Conservation (phyloP, 768 basidiomycete genomes). For the Botryobasidium botryosum region DNA sequence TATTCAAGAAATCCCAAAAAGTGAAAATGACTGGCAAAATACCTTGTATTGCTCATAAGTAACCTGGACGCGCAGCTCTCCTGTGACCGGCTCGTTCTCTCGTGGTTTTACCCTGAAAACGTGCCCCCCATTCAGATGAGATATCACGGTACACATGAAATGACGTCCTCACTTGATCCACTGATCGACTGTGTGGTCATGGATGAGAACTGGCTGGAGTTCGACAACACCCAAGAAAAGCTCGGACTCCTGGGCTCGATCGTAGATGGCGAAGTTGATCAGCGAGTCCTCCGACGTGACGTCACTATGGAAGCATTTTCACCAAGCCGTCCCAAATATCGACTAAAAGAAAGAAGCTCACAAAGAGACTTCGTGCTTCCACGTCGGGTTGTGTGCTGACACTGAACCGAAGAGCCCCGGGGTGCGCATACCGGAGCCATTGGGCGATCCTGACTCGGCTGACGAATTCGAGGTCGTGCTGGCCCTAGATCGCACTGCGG, state of each 20-base stretch:
- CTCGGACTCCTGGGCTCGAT: constrained; percentile 61
- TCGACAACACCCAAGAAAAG: constrained; percentile 83
- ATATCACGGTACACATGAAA: too few species aligned
- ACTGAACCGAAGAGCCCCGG: constrained; percentile 15
- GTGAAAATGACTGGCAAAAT: constrained; percentile 13
- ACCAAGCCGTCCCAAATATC: constrained; percentile 1
- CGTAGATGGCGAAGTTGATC: constrained; percentile 83
- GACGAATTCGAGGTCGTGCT: constrained; percentile 1
- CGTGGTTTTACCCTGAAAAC: constrained; percentile 55
- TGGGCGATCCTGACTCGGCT: neutral
- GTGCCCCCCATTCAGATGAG: too few species aligned
- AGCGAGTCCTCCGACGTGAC: constrained; percentile 76
- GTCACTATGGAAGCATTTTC: constrained; percentile 39
- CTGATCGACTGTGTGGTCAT: constrained; percentile 89
- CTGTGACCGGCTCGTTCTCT: constrained; percentile 69
- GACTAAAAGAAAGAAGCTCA: constrained; percentile 29
- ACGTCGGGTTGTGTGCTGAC: constrained; percentile 69
- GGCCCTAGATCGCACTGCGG: constrained; percentile 21
- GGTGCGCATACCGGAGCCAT: constrained; percentile 2
- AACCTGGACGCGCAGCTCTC: constrained; percentile 88
- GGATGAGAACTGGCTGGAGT: constrained; percentile 77
- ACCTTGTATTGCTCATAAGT: constrained; percentile 88
- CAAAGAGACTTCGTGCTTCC: constrained; percentile 99
- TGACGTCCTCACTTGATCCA: constrained; percentile 97
- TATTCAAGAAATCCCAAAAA: neutral